Evolutionary conservation across 371 early-diverging fungal species (phyloP), one percentile per base, ranked within the genome.

Genomic region (Syncephalastrum contaminatum): DNA sequence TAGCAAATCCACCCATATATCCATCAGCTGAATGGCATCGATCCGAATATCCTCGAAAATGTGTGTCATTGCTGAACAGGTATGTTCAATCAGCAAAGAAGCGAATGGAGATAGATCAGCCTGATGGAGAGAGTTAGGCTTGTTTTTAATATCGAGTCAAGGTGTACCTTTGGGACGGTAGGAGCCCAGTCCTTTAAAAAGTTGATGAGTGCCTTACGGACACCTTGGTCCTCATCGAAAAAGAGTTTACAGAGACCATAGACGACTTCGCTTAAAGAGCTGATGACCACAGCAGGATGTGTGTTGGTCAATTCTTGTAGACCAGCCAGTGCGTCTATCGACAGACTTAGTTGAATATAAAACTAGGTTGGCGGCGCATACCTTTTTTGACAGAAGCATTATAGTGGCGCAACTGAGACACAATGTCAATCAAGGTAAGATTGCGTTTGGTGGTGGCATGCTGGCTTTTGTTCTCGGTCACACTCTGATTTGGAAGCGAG

Each of bases 21-120:
- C 84, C 75, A 93, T 73, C 52, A 92, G 79, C 62, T 84, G 77
- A 19, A 93, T 75, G 2, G 92, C 91, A 66, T 92, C 94, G 8
- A 82, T 65, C 8, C 94, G 76, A 39, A 96, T 83, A 67, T 90
- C 92, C 50, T 94, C 92, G 53, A 84, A 80, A 19, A 96, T 93
- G 66, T 94, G 95, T 4, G 94, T 92, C 89, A 94, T 90, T 48
- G 89, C 95, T 12, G 94, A 89, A 62, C 88, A 88, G 1, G 88
- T 85, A 59, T 89, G 93, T 10, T 91, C 87, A 48, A 91, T 73
- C 39, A 92, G 70, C 18, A 92, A 62, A 0, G 92, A 78, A 56
- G 88, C 63, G 66, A 96, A 94, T 4, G 94, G 92, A 36, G 78
- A 75, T n/a, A 93, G 49, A 20, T 89, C 88, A 20, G 80, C 73